These are phyloP conservation scores for Eucalyptus guilfoylei DNA, from an alignment of 345 rosid species.

Conservation along the genomic window DNA sequence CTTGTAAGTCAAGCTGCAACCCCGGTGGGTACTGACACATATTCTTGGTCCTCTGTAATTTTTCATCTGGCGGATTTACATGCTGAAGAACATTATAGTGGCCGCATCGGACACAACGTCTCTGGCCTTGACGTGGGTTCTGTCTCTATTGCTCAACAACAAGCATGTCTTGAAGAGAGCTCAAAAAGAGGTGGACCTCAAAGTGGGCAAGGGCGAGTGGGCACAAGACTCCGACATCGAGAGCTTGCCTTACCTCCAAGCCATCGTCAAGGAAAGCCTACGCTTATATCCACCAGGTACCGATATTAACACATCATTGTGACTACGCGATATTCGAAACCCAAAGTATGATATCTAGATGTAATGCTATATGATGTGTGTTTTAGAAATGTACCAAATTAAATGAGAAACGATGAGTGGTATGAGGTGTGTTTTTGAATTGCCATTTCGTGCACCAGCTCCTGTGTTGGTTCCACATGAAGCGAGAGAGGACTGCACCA, in stretches of 20 bases:
- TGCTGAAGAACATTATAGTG: constrained; percentile 10
- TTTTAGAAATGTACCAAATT: neutral
- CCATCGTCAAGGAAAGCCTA: constrained; percentile 46
- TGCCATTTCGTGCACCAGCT: neutral
- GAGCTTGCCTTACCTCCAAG: constrained; percentile 34
- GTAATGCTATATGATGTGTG: neutral
- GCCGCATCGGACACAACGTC: neutral
- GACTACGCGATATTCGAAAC: neutral
- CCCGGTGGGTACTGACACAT: neutral
- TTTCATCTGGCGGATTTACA: neutral
- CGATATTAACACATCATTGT: neutral
- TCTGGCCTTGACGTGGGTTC: neutral
- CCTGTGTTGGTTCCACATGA: constrained; percentile 16
- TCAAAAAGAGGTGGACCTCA: constrained; percentile 39
- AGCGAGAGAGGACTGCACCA: constrained; percentile 14
- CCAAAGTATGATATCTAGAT: neutral
- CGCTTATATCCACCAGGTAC: constrained; percentile 34
- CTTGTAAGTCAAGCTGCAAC: neutral
- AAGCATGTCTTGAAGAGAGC: constrained; percentile 5
- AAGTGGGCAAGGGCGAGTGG: constrained; percentile 31
- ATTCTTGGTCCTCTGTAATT: neutral
- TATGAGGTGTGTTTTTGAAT: neutral
- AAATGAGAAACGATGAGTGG: neutral
- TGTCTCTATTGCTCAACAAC: neutral
- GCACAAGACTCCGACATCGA: constrained; percentile 38